Conservation (phyloP, 164 flowering plant species). For the Nymphaea thermarum region DNA sequence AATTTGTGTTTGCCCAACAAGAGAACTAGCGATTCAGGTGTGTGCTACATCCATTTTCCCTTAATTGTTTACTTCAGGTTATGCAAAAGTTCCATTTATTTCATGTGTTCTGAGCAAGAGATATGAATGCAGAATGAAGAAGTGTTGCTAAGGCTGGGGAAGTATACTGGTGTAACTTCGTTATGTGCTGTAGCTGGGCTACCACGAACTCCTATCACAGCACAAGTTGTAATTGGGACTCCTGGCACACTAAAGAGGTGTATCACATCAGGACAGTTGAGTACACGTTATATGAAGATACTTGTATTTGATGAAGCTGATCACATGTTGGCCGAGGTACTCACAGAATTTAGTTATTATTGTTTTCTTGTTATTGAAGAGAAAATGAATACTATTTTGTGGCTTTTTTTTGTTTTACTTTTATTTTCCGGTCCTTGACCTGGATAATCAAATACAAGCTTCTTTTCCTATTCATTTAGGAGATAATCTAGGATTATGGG, state of each 20-base stretch:
- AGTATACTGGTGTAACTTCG: constrained; percentile 63
- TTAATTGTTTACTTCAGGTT: neutral
- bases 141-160: constrained; percentile 81
- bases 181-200: constrained; percentile 60
- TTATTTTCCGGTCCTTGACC: too few species aligned
- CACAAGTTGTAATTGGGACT: constrained; percentile 90
- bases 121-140: constrained; percentile 54
- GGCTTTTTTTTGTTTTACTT: too few species aligned
- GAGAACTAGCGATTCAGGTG: constrained; percentile 88
- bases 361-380: too few species aligned
- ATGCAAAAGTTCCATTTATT: neutral
- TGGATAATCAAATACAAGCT: too few species aligned
- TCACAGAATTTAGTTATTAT: neutral
- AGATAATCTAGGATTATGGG: too few species aligned
- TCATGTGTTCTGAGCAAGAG: neutral
- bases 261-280: constrained; percentile 43
- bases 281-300: constrained; percentile 41
- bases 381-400: too few species aligned
- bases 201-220: constrained; percentile 20
- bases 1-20: constrained; percentile 86
- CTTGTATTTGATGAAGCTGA: constrained; percentile 99
- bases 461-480: too few species aligned
- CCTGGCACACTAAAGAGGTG: constrained; percentile 80
- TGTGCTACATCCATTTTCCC: neutral
- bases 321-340: constrained; percentile 90